A percentile compares a stretch with the other conserved stretches of the same genome.
Evolutionary conservation across 805 yeast species (phyloP).

Genomic region (Candida pini): DNA sequence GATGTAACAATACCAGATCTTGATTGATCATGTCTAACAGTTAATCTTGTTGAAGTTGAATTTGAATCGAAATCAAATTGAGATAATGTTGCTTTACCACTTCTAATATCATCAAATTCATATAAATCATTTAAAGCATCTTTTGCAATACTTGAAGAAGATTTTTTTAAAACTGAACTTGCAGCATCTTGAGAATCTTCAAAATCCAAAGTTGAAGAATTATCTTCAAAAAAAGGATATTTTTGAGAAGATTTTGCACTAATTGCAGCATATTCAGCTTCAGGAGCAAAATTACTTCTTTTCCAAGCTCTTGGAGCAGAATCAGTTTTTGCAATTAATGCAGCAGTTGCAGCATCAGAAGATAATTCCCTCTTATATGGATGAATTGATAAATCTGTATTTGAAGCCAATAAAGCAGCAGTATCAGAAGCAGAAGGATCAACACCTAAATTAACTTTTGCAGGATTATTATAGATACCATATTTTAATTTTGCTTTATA

Average conservation of each 20-base stretch:
- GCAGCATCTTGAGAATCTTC: constrained; percentile 38
- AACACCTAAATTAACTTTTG: constrained; percentile 53
- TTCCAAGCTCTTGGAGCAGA: constrained; percentile 45
- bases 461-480: constrained; percentile 55
- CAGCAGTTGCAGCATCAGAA: constrained; percentile 66
- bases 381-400: constrained; percentile 55
- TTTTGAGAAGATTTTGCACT: constrained; percentile 31
- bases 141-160: constrained; percentile 27
- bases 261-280: constrained; percentile 42
- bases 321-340: constrained; percentile 41
- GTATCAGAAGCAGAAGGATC: constrained; percentile 64
- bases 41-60: constrained; percentile 11
- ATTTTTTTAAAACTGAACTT: constrained; percentile 31
- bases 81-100: constrained; percentile 31
- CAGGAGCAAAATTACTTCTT: constrained; percentile 37
- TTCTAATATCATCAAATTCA: constrained; percentile 38
- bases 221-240: constrained; percentile 23
- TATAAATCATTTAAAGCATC: constrained; percentile 35
- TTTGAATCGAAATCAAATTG: constrained; percentile 17
- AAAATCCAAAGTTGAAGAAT: constrained; percentile 29
- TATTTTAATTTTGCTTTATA: constrained; percentile 69
- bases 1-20: constrained; percentile 26
- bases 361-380: constrained; percentile 58
- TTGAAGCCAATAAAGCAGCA: constrained; percentile 72
- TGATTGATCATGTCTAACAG: constrained; percentile 11